Percentiles rank a stretch among this genome's conserved stretches.
Evolutionary conservation across 371 early-diverging fungal genomes (phyloP).

Genomic region (Rhizomucor pusillus): DNA sequence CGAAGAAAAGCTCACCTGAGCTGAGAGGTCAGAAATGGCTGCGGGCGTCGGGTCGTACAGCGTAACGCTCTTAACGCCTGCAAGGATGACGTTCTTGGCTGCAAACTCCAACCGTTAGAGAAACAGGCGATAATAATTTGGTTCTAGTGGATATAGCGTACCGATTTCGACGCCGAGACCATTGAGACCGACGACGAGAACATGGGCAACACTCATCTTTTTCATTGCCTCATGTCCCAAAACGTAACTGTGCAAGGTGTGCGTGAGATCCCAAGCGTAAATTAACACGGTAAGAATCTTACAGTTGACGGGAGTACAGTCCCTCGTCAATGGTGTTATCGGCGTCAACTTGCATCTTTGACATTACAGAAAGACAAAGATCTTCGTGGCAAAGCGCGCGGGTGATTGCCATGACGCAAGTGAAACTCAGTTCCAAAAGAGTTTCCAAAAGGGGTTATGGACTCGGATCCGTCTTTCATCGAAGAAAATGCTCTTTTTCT

Average conservation of each 20-base stretch:
- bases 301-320: slow-evolving; percentile 97
- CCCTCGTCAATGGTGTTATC: slow-evolving; percentile 86
- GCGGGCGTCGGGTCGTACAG: slow-evolving; percentile 87
- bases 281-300: slow-evolving; percentile 33
- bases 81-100: slow-evolving; percentile 99
- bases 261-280: background rate
- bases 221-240: slow-evolving; percentile 99
- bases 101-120: slow-evolving; percentile 7
- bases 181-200: slow-evolving; percentile 95
- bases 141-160: slow-evolving; percentile 23
- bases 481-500: too few species aligned
- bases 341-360: slow-evolving; percentile 39
- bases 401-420: too few species aligned
- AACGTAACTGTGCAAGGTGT: slow-evolving; percentile 75
- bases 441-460: too few species aligned
- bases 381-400: too few species aligned
- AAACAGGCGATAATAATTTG: background rate
- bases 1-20: slow-evolving; percentile 65
- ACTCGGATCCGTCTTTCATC: too few species aligned
- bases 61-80: slow-evolving; percentile 98
- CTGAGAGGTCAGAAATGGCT: slow-evolving; percentile 84
- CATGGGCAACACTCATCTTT: slow-evolving; percentile 96
- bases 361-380: slow-evolving; percentile 8
- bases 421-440: too few species aligned
- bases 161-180: slow-evolving; percentile 99